Conservation (phyloP, 805 yeast genomes). For the Yamadazyma olivae region DNA sequence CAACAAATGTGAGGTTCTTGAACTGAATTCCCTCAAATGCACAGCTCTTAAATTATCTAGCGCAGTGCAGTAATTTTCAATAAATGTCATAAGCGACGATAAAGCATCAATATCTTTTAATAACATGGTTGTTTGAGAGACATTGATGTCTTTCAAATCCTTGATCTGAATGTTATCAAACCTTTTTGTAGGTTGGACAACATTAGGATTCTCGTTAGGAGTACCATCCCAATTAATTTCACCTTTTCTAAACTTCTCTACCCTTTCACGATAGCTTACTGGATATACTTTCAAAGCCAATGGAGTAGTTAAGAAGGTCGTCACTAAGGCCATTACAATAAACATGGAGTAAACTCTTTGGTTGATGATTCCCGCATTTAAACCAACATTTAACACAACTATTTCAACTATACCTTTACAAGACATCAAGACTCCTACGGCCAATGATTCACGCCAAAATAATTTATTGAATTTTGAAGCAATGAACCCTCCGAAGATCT, state of each 20-base stretch:
- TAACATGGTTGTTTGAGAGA: conserved; percentile 24
- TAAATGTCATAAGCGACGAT: conserved; percentile 31
- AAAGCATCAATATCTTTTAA: conserved; percentile 30
- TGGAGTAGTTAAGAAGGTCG: conserved; percentile 81
- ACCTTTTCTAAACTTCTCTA: conserved; percentile 28
- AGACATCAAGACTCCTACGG: conserved; percentile 81
- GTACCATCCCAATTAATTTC: conserved; percentile 27
- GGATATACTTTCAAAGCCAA: conserved; percentile 64
- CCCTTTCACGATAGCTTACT: conserved; percentile 51
- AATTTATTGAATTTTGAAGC: conserved; percentile 63
- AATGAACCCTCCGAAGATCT: conserved; percentile 62
- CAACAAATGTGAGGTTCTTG: conserved; percentile 66
- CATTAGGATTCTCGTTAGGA: conserved; percentile 1
- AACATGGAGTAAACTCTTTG: conserved; percentile 74
- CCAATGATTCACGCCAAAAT: conserved; percentile 67
- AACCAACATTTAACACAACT: conserved; percentile 72
- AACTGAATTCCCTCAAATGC: conserved; percentile 57
- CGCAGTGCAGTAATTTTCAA: conserved; percentile 16
- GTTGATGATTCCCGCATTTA: conserved; percentile 65
- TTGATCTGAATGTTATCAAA: conserved; percentile 4
- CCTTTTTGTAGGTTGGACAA: background rate
- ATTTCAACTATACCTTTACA: conserved; percentile 88
- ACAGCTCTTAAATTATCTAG: conserved; percentile 42
- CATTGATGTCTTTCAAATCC: conserved; percentile 8
- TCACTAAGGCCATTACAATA: conserved; percentile 74